Conservation (phyloP, 805 yeast genomes). For the Wickerhamiella alocasiicola region DNA sequence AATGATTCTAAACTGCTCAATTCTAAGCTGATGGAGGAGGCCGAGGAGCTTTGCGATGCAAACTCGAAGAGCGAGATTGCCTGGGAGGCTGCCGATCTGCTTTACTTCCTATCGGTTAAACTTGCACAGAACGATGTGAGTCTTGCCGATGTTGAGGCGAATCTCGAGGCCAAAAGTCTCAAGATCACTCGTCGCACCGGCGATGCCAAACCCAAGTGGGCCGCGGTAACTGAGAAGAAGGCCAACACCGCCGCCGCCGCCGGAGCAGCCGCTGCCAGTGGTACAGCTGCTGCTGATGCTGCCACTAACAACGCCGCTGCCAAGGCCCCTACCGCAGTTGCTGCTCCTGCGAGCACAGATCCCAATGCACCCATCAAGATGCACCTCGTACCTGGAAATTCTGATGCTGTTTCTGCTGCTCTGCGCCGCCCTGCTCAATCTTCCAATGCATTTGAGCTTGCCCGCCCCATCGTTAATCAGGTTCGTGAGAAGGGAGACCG, state of each 20-base stretch:
- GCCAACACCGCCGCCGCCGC: conserved; percentile 8
- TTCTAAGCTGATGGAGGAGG: conserved; percentile 88
- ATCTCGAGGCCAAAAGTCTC: conserved; percentile 68
- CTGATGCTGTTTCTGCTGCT: conserved; percentile 42
- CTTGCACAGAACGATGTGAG: conserved; percentile 65
- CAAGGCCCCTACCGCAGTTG: conserved; percentile 5
- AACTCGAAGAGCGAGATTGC: conserved; percentile 54
- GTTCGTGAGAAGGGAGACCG: conserved; percentile 71
- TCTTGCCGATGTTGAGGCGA: conserved; percentile 67
- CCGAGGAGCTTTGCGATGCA: conserved; percentile 90
- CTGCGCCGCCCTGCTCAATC: conserved; percentile 93
- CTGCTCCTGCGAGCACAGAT: neutral
- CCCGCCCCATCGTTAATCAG: conserved; percentile 72
- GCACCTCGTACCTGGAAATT: conserved; percentile 27
- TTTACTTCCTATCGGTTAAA: conserved; percentile 54
- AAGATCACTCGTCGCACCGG: conserved; percentile 91
- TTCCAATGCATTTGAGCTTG: conserved; percentile 82
- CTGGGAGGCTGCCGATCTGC: conserved; percentile 95
- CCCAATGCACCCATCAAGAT: conserved; percentile 16
- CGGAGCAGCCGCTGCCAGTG: neutral
- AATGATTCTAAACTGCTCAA: conserved; percentile 59
- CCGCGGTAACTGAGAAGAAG: conserved; percentile 21
- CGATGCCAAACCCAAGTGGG: conserved; percentile 80
- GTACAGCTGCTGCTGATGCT: conserved; percentile 3
- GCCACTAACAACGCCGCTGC: neutral